Evolutionary conservation across 1,284 basidiomycete genomes (phyloP).

Genomic region (Cystobasidiaceae sp.): DNA sequence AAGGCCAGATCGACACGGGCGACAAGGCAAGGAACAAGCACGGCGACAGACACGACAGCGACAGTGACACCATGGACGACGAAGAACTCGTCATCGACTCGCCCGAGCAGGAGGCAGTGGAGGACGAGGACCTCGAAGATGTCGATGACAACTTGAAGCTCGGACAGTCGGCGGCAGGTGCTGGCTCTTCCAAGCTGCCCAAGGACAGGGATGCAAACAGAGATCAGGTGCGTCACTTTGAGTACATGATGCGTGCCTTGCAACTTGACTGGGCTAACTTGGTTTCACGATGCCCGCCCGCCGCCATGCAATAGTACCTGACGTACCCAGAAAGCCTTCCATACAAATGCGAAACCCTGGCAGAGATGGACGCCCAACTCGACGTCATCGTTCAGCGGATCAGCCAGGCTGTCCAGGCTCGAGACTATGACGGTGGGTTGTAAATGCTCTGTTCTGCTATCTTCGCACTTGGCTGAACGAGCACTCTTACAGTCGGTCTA

Average conservation of each 20-base stretch:
- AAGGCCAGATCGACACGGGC: too few relatives aligned
- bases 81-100: conserved; percentile 40
- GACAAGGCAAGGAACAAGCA: background rate
- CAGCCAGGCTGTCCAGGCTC: conserved; percentile 68
- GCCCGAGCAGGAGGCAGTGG: conserved; percentile 33
- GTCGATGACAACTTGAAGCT: conserved; percentile 38
- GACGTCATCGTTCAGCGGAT: conserved; percentile 70
- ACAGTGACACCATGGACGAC: conserved; percentile 39
- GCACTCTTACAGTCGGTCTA: conserved; percentile 52
- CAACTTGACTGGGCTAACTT: too few relatives aligned
- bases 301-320: too few relatives aligned
- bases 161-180: conserved; percentile 34
- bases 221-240: conserved; percentile 4
- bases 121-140: conserved; percentile 39
- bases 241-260: conserved; percentile 4
- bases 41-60: background rate
- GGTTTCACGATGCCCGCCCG: too few relatives aligned
- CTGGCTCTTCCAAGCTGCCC: conserved; percentile 5
- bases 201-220: conserved; percentile 13
- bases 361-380: conserved; percentile 71
- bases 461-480: conserved; percentile 49
- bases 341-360: conserved; percentile 72
- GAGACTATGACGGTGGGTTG: conserved; percentile 72
- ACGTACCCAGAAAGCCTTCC: conserved; percentile 54
- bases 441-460: conserved; percentile 49